Base-by-base conservation (phyloP, 2,329 filamentous ascomycete genomes). In the Boeremia exigua region DNA sequence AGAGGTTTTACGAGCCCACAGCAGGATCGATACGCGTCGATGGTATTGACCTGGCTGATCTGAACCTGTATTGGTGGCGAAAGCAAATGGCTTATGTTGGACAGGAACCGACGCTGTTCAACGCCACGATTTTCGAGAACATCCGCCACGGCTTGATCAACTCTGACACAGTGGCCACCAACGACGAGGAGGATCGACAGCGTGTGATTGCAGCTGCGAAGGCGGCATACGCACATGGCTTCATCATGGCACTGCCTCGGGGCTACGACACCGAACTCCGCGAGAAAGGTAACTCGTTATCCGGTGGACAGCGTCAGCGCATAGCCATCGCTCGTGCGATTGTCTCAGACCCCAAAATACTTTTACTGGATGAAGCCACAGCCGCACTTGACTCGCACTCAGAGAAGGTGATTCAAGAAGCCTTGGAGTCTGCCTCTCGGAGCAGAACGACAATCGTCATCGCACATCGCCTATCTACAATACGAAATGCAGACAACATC, bases 381-480 rank as follows among this genome's bases (percentile, higher is more conserved):
- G 95, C 90, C 33, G 92, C 92, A 4, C 83, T 99, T 0, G 95
- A 99, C 70, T 96, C 94, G 19, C 94, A 95, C 71, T 96, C 92
- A 0, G 95, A 99, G 78, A 92, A 91, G 42, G 89, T 96, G 9
- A 94, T 99, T 1, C 95, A 98, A 75, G 91, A 91, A 37, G 95
- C 95, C 15, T 82, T 99, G 9, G 93, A 98, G 67, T 88, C 86
- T 45, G 95, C 94, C 25, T 85, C 92, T 1, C 84, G 89, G 60
- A 94, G 93, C 23, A 86, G 95, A 48, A 99, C 95, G 0, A 98
- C 95, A 2, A 96, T 98, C 66, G 91, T 93, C 6, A 98, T 99
- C 75, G 95, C 95, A 38, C 95, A 99, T 78, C 88, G 94, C 64
- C 82, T 99, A 7, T 96, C 92, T 0, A 99, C 95, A 6, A 96